These are phyloP conservation scores for Phytophthora megakarya DNA, from an alignment of 352 stramenopile species.

Conservation along the genomic window DNA sequence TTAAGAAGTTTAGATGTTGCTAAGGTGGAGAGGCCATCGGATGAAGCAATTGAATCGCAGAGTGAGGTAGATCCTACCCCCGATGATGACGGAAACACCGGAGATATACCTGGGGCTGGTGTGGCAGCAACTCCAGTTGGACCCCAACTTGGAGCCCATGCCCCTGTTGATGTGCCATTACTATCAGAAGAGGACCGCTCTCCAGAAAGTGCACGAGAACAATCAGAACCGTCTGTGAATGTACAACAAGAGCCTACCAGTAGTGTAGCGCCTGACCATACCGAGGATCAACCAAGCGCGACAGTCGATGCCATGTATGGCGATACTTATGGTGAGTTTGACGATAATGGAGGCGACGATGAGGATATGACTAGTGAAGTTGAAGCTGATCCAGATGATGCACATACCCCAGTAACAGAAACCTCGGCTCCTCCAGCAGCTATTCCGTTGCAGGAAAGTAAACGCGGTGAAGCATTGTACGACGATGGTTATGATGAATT, in stretches of 20 bases:
- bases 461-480: slow-evolving; percentile 46
- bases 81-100: neutral
- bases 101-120: neutral
- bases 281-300: slow-evolving; percentile 14
- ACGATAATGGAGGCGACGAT: slow-evolving; percentile 46
- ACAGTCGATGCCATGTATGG: slow-evolving; percentile 57
- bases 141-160: neutral
- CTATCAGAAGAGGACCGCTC: neutral
- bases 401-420: neutral
- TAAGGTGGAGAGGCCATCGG: neutral
- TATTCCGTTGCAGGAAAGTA: slow-evolving; percentile 28
- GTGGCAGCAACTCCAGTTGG: neutral
- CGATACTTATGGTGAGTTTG: slow-evolving; percentile 63
- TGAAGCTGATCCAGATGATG: slow-evolving; percentile 20
- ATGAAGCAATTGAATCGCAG: neutral
- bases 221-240: neutral
- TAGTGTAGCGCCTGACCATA: neutral
- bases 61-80: neutral
- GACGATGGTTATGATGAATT: slow-evolving; percentile 43
- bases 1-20: neutral
- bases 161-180: neutral
- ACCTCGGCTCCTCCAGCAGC: slow-evolving; percentile 1
- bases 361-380: slow-evolving; percentile 36
- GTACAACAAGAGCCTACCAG: neutral
- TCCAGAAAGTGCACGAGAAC: neutral